Base-by-base conservation (phyloP, 345 rosid species). In the Aquilaria yunnanensis region DNA sequence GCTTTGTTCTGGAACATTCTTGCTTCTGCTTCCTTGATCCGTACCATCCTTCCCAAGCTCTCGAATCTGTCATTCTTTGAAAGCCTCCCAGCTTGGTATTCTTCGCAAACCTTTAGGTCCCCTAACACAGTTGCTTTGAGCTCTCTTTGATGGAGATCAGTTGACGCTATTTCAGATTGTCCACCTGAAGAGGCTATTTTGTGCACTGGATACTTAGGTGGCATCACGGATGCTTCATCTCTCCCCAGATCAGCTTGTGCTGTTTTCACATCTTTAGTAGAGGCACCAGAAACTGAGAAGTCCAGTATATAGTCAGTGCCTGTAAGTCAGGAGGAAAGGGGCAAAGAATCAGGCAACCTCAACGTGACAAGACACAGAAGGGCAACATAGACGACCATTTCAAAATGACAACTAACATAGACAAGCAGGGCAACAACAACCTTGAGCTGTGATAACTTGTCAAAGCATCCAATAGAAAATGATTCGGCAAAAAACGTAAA, bases 1-100 rank as follows among this genome's bases (percentile, higher is more conserved):
- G 96, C 96, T 74, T 77, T 88, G 81, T 68, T 74, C 82, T 88
- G 93, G 69, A 88, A 90, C 97, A 90, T 88, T 60, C 85, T 78
- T 13, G 89, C 80, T 69, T 90, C 97, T 1, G 85, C 96, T 73
- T 88, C 85, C 78, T 90, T 90, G 29, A 90, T 88, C 65, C 89
- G 74, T 30, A 88, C 89, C 53, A 88, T 69, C 71, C 89, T 85
- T 66, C 87, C 96, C 59, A 90, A 63, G 82, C 90, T 90, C 47
- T 87, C 89, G 14, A 81, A 77, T 12, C 76, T 77, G 54, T 82
- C 85, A 54, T 73, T 78, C 69, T 66, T 78, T 2, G 69, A 53
- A 45, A 69, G 47, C 59, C 67, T 73, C 37, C 73, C 70, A 31
- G 71, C 66, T 34, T 47, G 66, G 67, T 74, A 56, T 32, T 67